Conservation (phyloP, 2,329 filamentous ascomycete genomes). For the Neofusicoccum ribis region DNA sequence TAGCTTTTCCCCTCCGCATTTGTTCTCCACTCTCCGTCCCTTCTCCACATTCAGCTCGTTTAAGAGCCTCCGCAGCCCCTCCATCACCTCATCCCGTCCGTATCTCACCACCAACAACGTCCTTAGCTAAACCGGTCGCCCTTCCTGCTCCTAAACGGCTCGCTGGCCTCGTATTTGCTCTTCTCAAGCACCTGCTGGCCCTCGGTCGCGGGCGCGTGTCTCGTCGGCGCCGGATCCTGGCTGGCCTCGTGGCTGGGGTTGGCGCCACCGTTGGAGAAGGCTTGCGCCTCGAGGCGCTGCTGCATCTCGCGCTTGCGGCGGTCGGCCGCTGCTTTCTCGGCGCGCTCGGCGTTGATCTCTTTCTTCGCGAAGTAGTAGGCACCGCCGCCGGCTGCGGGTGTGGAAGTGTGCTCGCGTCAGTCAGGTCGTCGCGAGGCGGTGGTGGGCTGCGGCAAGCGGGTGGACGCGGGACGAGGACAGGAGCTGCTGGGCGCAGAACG, state of each 20-base stretch:
- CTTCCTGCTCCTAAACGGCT: constrained; percentile 74
- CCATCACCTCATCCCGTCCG: background rate
- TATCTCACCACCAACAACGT: background rate
- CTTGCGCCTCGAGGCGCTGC: constrained; percentile 32
- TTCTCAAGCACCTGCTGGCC: constrained; percentile 68
- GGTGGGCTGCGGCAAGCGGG: background rate
- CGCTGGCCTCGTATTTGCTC: constrained; percentile 83
- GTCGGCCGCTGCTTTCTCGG: constrained; percentile 62
- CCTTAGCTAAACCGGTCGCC: constrained; percentile 73
- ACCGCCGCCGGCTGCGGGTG: constrained; percentile 70
- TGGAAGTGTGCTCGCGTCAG: constrained; percentile 18
- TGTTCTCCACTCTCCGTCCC: background rate
- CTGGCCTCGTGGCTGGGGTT: constrained; percentile 73
- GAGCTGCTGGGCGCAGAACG: constrained; percentile 28
- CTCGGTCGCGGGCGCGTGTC: constrained; percentile 74
- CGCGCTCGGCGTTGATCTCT: constrained; percentile 88
- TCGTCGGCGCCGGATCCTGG: constrained; percentile 80
- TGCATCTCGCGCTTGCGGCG: constrained; percentile 33
- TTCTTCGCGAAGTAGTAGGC: constrained; percentile 96
- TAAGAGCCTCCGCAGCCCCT: too few relatives aligned
- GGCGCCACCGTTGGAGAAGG: constrained; percentile 32
- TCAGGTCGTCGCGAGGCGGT: background rate
- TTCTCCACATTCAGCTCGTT: background rate
- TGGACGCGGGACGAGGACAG: background rate
- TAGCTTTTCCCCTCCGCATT: background rate